These are phyloP conservation scores for Diplocarpon mali DNA, from an alignment of 2,329 filamentous ascomycete genomes.

Conservation along the genomic window DNA sequence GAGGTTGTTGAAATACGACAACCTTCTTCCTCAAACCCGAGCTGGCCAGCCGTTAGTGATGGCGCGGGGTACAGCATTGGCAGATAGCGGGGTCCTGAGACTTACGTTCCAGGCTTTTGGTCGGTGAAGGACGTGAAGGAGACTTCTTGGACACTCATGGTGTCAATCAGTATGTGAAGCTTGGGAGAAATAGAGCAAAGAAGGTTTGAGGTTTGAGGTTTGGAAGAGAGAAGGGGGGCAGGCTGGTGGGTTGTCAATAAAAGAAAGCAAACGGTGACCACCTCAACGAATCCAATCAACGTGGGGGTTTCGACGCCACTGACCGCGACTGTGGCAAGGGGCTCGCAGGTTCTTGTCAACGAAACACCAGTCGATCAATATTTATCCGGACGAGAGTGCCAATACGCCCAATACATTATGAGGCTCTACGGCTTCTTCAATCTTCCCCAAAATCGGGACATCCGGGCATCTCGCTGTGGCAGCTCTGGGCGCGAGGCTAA, in stretches of 20 bases:
- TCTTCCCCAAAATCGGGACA: not conserved
- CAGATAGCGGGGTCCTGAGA: slow-evolving; percentile 29
- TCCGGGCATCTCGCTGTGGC: not conserved
- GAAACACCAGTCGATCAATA: no score
- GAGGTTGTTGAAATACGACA: slow-evolving; percentile 85
- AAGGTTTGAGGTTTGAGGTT: not conserved
- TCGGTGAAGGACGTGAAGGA: slow-evolving; percentile 78
- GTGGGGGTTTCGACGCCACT: no score
- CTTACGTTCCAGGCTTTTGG: slow-evolving; percentile 98
- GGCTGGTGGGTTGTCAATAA: not conserved
- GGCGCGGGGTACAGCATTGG: slow-evolving; percentile 14
- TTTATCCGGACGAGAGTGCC: not conserved
- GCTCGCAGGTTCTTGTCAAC: no score
- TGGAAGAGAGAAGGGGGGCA: slow-evolving; percentile 1
- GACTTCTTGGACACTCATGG: slow-evolving; percentile 70
- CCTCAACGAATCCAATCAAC: not conserved
- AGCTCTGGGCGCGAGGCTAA: no score
- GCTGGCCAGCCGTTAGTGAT: slow-evolving; percentile 37
- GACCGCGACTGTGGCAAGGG: no score
- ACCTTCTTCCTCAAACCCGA: slow-evolving; percentile 99
- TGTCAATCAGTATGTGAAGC: slow-evolving; percentile 21
- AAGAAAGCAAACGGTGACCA: not conserved
- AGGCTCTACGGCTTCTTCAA: not conserved
- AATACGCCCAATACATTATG: not conserved
- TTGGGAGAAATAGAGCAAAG: not conserved